Evolutionary conservation across 2,329 filamentous ascomycete species (phyloP), one percentile per base, ranked within the genome.

Genomic region (Cytospora piceae): DNA sequence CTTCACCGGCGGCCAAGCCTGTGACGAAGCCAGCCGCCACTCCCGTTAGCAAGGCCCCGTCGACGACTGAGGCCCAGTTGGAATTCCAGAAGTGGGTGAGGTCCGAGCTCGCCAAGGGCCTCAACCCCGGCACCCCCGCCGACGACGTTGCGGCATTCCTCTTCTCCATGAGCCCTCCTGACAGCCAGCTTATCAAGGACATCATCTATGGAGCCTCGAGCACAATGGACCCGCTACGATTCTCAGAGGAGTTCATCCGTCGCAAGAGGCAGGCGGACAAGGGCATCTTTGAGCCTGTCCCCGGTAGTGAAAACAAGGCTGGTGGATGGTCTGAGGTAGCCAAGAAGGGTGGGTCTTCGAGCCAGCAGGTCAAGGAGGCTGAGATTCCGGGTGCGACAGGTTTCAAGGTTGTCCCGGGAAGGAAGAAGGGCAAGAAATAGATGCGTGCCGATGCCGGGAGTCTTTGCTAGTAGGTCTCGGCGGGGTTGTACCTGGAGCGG

Each of bases 31-130:
- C 77, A n/a, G 66, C 69, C 2, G 71, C 78, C 22, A 53, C 72
- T n/a, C 70, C 77, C 3, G 74, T 78, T 29, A 74, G 76, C 7
- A 78, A 79, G 65, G 82, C 79, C 56, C 49, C 77, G 24, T 77
- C 77, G 24, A 73, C 75, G 15, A 72, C 71, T 63, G 74, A 79
- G 24, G 94, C 95, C 3, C 88, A 92, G 76, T 94, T 96, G 51
- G 95, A 98, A 77, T 96, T 99, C 77, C 90, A 88, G 74, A 97
- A 96, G 78, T 99, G 95, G 95, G 88, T 94, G 22, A 88, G 91
- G 71, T 85, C 87, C 63, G 90, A 95, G 75, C 82, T 99, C 69
- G 84, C 86, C 64, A 90, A 92, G 66, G 93, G 94, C 68, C 91
- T 86, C 51, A 82, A 79, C 2, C 77, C 78, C 69, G 79, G 80